A percentile compares a stretch with the other conserved stretches of the same genome.
Conservation (phyloP, 169 alveolate species). For the Babesia caballi region DNA sequence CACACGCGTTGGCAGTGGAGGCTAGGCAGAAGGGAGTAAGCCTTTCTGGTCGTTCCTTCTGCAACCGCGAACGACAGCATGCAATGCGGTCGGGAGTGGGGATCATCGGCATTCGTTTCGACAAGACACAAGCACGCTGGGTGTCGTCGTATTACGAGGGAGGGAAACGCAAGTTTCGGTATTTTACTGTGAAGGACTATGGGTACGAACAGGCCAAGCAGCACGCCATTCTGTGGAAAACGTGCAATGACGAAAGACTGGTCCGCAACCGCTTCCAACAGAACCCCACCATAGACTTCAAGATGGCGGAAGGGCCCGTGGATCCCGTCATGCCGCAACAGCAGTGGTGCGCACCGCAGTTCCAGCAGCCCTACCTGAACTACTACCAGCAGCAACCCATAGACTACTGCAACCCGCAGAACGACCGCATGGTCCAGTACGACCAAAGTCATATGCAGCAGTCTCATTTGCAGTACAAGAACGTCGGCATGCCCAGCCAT, state of each 20-base stretch:
- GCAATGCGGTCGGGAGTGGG: conserved; percentile 71
- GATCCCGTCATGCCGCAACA: conserved; percentile 1
- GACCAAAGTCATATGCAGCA: conserved; percentile 27
- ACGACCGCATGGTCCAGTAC: conserved; percentile 9
- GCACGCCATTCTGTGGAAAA: conserved; percentile 71
- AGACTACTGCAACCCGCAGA: conserved; percentile 20
- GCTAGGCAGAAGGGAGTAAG: conserved; percentile 77
- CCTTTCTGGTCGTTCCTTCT: conserved; percentile 60
- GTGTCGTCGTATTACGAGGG: conserved; percentile 79
- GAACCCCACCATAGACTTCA: conserved; percentile 2
- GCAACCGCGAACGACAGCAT: conserved; percentile 69
- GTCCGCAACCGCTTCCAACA: conserved; percentile 18
- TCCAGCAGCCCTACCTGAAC: conserved; percentile 19
- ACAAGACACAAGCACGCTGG: conserved; percentile 79
- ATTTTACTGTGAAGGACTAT: conserved; percentile 75
- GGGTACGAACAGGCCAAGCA: conserved; percentile 80
- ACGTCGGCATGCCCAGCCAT: background rate
- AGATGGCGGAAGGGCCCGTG: background rate
- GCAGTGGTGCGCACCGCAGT: conserved; percentile 21
- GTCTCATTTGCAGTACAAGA: conserved; percentile 1
- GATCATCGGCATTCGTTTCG: conserved; percentile 77
- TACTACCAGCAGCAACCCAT: conserved; percentile 16
- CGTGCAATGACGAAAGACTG: conserved; percentile 68
- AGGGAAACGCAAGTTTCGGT: conserved; percentile 77
- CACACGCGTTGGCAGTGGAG: conserved; percentile 72